phyloP scores from a whole-genome alignment of 345 rosid genomes.

The Cochlearia excelsa region DNA sequence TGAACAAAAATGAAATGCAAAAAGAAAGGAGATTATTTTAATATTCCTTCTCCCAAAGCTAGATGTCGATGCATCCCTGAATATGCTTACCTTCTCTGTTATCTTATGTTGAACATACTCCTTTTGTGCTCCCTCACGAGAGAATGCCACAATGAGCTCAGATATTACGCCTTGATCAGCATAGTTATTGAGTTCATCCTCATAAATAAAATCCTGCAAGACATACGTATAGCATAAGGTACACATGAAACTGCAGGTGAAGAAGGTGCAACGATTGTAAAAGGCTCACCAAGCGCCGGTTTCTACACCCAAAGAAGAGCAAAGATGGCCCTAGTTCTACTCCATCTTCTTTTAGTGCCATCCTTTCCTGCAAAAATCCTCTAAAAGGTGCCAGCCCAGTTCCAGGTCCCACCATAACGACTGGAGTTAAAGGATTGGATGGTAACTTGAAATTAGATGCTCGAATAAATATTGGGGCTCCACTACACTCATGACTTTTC shows the following conservation, averaged over 20 bases:
- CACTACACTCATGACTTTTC: constrained; percentile 54
- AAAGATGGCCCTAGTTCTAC: constrained; percentile 66
- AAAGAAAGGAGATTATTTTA: constrained; percentile 4
- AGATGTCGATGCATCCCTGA: not conserved
- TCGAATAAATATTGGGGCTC: constrained; percentile 60
- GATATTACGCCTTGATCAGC: constrained; percentile 70
- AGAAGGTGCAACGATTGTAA: not conserved
- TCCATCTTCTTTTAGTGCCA: constrained; percentile 75
- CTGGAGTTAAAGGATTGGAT: constrained; percentile 44
- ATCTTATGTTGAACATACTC: constrained; percentile 95
- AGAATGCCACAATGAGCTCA: constrained; percentile 80
- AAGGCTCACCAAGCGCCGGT: constrained; percentile 61
- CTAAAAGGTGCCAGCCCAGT: constrained; percentile 78
- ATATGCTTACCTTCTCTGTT: constrained; percentile 56
- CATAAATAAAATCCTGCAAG: constrained; percentile 61
- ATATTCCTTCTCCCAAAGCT: not conserved
- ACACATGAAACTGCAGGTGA: constrained; percentile 3
- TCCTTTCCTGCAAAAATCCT: constrained; percentile 79
- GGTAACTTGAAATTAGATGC: constrained; percentile 65
- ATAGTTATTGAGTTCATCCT: constrained; percentile 75
- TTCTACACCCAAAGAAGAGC: constrained; percentile 93
- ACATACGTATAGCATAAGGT: constrained; percentile 5
- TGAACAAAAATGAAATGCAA: constrained; percentile 17
- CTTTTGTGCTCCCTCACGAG: constrained; percentile 95
- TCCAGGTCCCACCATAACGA: constrained; percentile 69